Percentiles rank a stretch among this genome's conserved stretches.
phyloP scores from a whole-genome alignment of 2,329 filamentous ascomycete species.

The Fusarium guadeloupense region DNA sequence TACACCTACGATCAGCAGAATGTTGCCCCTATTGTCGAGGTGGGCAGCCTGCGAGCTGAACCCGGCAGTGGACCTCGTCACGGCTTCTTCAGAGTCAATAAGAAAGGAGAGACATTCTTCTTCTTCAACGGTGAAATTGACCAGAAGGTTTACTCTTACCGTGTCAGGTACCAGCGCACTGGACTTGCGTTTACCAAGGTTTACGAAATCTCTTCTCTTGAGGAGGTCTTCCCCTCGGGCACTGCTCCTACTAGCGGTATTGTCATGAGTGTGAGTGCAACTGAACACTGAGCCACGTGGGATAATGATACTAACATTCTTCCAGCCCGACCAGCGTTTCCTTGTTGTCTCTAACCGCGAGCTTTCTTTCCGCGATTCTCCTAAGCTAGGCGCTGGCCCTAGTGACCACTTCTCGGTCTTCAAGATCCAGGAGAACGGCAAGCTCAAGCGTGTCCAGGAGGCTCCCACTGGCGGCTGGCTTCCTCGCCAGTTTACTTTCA shows the following conservation, averaged over 20 bases:
- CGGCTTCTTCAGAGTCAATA: constrained; percentile 35
- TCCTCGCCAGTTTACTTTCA: constrained; percentile 39
- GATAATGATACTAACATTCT: background rate
- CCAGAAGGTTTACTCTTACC: constrained; percentile 40
- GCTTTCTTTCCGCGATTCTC: constrained; percentile 35
- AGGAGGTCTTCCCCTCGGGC: constrained; percentile 26
- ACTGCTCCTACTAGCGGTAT: constrained; percentile 39
- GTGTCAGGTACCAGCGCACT: constrained; percentile 24
- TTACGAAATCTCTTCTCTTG: constrained; percentile 34
- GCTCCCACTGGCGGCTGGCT: constrained; percentile 36
- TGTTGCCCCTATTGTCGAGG: constrained; percentile 32
- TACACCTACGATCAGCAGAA: constrained; percentile 36
- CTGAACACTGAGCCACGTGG: rapidly evolving
- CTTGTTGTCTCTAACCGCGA: constrained; percentile 38
- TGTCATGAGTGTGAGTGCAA: constrained; percentile 31
- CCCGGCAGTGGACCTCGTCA: constrained; percentile 35
- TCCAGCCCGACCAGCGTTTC: constrained; percentile 34
- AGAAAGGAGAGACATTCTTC: constrained; percentile 36
- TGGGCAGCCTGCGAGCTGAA: constrained; percentile 19
- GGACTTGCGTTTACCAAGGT: constrained; percentile 35
- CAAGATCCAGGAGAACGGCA: constrained; percentile 31
- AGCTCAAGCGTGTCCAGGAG: constrained; percentile 27
- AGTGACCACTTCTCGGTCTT: constrained; percentile 38
- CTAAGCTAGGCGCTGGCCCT: constrained; percentile 17
- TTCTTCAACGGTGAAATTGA: constrained; percentile 39